These are phyloP conservation scores for Metschnikowia lunata DNA, from an alignment of 805 yeast species.

Conservation along the genomic window DNA sequence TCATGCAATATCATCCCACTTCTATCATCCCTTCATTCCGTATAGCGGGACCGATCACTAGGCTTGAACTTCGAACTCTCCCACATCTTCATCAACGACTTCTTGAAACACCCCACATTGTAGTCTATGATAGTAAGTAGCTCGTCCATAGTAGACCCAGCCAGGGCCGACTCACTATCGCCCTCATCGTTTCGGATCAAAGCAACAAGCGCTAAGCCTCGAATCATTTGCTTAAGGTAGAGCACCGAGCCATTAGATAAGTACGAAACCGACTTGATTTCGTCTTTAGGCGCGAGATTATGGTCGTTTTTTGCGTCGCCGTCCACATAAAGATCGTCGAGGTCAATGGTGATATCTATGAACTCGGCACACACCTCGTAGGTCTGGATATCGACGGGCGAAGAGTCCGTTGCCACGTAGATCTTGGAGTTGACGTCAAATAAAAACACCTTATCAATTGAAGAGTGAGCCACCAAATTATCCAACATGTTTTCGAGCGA, in stretches of 20 bases:
- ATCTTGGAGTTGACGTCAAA: slow-evolving; percentile 91
- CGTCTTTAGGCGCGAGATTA: slow-evolving; percentile 22
- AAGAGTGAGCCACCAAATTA: slow-evolving; percentile 80
- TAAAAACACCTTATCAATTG: slow-evolving; percentile 87
- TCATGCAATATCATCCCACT: no score
- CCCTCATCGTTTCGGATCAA: slow-evolving; percentile 63
- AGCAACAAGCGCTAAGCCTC: slow-evolving; percentile 89
- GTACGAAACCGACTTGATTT: slow-evolving; percentile 63
- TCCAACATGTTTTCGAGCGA: slow-evolving; percentile 85
- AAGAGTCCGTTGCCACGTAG: slow-evolving; percentile 92
- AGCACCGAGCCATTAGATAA: slow-evolving; percentile 81
- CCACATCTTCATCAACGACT: slow-evolving; percentile 72
- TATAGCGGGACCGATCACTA: no score
- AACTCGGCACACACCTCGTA: slow-evolving; percentile 97
- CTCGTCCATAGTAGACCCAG: slow-evolving; percentile 30
- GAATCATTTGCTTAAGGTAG: slow-evolving; percentile 84
- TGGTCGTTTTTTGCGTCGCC: slow-evolving; percentile 10
- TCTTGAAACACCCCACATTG: slow-evolving; percentile 77
- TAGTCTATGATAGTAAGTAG: slow-evolving; percentile 74
- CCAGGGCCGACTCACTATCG: slow-evolving; percentile 9
- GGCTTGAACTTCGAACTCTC: slow-evolving; percentile 32
- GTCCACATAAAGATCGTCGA: slow-evolving; percentile 62
- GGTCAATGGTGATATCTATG: slow-evolving; percentile 87
- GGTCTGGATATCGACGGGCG: slow-evolving; percentile 92
- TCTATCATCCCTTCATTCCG: no score